Evolutionary conservation across 371 early-diverging fungal species (phyloP).

Genomic region (Apophysomyces sp.): DNA sequence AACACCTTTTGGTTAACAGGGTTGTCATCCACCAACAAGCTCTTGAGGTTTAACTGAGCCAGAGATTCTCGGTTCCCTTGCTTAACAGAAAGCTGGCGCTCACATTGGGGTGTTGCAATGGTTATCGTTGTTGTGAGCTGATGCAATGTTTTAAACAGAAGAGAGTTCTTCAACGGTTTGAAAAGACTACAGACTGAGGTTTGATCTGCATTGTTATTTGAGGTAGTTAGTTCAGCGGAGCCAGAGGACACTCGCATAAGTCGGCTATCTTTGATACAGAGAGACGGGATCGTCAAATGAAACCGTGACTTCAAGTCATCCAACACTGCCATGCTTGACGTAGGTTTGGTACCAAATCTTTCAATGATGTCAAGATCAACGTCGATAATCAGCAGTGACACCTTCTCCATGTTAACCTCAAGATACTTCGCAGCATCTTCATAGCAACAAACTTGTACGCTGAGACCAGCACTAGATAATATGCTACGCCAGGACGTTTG

Average conservation of each 20-base stretch:
- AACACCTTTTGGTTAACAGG: slow-evolving; percentile 53
- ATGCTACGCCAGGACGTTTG: slow-evolving; percentile 5
- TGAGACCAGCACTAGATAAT: not conserved
- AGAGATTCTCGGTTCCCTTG: not conserved
- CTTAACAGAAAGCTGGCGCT: not conserved
- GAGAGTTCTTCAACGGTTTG: slow-evolving; percentile 18
- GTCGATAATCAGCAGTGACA: slow-evolving; percentile 5
- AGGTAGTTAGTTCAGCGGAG: not conserved
- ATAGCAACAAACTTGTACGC: not conserved
- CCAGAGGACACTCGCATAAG: not conserved
- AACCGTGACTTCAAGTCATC: slow-evolving; percentile 5
- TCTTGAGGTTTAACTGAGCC: slow-evolving; percentile 19
- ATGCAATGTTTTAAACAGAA: slow-evolving; percentile 1
- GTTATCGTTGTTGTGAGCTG: not conserved
- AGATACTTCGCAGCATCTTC: slow-evolving; percentile 4
- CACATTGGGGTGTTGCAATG: not conserved
- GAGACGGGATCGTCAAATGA: slow-evolving; percentile 2
- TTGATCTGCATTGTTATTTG: not conserved
- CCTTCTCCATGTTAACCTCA: not conserved
- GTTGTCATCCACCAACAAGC: slow-evolving; percentile 56
- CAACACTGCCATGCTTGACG: slow-evolving; percentile 5
- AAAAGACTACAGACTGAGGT: not conserved
- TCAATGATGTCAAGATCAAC: slow-evolving; percentile 10
- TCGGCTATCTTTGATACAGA: slow-evolving; percentile 11
- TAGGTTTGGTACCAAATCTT: slow-evolving; percentile 4